Conservation (phyloP, 176 grass and related monocot species). For the Juncus effusus region DNA sequence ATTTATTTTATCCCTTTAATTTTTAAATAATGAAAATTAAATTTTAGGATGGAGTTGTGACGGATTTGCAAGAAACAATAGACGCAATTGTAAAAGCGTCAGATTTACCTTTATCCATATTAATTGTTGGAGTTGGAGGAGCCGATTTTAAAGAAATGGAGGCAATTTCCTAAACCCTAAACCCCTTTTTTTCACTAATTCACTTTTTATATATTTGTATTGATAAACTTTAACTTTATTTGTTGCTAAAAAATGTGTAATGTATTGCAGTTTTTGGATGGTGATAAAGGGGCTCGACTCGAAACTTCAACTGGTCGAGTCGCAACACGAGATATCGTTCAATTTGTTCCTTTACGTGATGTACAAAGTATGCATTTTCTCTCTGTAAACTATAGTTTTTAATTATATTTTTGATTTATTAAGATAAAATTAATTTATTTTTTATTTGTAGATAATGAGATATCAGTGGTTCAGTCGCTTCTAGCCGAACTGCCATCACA, state of each 20-base stretch:
- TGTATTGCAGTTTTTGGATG: constrained; percentile 71
- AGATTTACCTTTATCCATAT: constrained; percentile 88
- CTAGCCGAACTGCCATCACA: constrained; percentile 95
- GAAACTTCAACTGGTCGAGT: constrained; percentile 80
- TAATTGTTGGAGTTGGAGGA: constrained; percentile 91
- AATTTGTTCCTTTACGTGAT: constrained; percentile 85
- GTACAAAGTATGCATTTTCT: constrained; percentile 49
- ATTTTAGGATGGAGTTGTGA: constrained; percentile 91
- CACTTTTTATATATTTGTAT: constrained; percentile 9
- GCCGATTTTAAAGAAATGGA: constrained; percentile 99
- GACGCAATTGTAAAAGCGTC: constrained; percentile 91
- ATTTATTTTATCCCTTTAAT: constrained; percentile 8
- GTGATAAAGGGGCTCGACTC: constrained; percentile 88
- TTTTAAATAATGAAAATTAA: constrained; percentile 29
- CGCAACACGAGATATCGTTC: constrained; percentile 86
- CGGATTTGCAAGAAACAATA: constrained; percentile 97
- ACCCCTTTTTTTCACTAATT: constrained; percentile 4
- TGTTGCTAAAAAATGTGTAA: neutral
- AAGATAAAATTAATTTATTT: constrained; percentile 5
- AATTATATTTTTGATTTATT: neutral
- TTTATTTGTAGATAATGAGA: constrained; percentile 49
- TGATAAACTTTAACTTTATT: neutral
- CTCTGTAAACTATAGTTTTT: too few relatives aligned
- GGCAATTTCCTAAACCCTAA: constrained; percentile 24
- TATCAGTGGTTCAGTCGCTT: constrained; percentile 75